Evolutionary conservation across 1,284 basidiomycete genomes (phyloP), one percentile per base, ranked within the genome.

Genomic region (Xerocomus minutiporus): DNA sequence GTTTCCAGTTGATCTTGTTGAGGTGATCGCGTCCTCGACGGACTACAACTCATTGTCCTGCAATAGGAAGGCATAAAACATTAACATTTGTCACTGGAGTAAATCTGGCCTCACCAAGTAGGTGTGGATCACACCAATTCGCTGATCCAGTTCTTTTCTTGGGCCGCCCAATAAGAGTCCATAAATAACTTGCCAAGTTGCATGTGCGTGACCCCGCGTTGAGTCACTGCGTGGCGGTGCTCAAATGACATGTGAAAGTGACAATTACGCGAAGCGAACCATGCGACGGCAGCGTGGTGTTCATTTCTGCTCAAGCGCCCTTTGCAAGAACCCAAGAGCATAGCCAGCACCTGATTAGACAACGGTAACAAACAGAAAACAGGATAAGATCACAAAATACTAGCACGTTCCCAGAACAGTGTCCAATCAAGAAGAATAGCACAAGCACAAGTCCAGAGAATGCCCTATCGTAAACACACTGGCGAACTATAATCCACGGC

Each of bases 11-110:
- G 52, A 48, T 41, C 44, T 52, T 40, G n/a, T 17, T 20, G 45
- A 39, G 47, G 26, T 44, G 60, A 60, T 57, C 51, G 61, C 61
- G 65, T 43, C 46, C 36, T 64, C 29, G 42, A 51, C 63, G 65
- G 63, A 54, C 12, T 32, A 36, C 32, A 42, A 52, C 53, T 45
- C 39, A 41, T 46, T 41, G 48, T 48, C 46, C 56, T 36, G 40
- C 31, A 42, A 55, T 48, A 46, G 53, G 54, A 57, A 58, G 31
- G 55, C 11, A 52, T 17, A 8, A 50, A 45, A 45, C 26, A 15
- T 41, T 29, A 17, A 11, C n/a, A 13, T 23, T 43, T 43, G n/a
- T 54, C n/a, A 35, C 42, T 34, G 46, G 51, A 28, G 43, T 35
- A 45, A 25, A 23, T 38, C 46, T 11, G 13, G 56, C 66, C 63